Evolutionary conservation across 768 basidiomycete species (phyloP), one percentile per base, ranked within the genome.

Genomic region (Amanita molliuscula): DNA sequence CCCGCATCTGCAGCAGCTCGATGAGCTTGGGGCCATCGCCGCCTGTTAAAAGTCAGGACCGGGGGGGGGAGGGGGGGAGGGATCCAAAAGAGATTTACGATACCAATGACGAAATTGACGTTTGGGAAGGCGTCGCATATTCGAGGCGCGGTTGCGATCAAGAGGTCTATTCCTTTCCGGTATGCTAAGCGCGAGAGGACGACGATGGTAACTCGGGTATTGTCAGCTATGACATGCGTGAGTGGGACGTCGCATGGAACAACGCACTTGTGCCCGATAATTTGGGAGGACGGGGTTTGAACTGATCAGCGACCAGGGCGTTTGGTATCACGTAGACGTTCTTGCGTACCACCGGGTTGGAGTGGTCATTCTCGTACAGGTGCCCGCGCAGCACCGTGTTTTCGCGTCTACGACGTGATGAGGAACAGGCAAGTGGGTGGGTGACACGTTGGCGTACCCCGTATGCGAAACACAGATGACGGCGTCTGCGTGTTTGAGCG

Each of bases 381-480:
- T 86, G 75, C 1, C 88, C 91, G 4, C 96, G 76, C 1, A 99
- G 74, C 2, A 94, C 89, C 0, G 94, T 98, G 55, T 98, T 99
- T 68, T 98, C 96, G n/a, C 94, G 90, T 21, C 95, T 97, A 18
- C 21, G 13, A 35, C 15, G 40, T 40, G n/a, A 23, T 33, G 34
- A 50, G 16, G 26, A 20, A 1, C 20, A 35, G 20, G 21, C 8
- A 15, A n/a, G 29, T n/a, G 40, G 6, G 28, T 21, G 16, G 6
- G 28, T 21, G 16, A 15, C 4, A 13, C 11, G 0, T 60, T 13
- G 31, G 31, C 80, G 47, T 60, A 91, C 95, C 95, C 92, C 0
- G 94, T 97, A 66, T 98, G 88, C 6, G 92, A 95, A 43, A 98
- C 96, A 57, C 93, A 97, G 21, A 98, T 93, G 1, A 88, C 90